Conservation (phyloP, 2,329 filamentous ascomycete species). For the Hirsutella rhossiliensis region DNA sequence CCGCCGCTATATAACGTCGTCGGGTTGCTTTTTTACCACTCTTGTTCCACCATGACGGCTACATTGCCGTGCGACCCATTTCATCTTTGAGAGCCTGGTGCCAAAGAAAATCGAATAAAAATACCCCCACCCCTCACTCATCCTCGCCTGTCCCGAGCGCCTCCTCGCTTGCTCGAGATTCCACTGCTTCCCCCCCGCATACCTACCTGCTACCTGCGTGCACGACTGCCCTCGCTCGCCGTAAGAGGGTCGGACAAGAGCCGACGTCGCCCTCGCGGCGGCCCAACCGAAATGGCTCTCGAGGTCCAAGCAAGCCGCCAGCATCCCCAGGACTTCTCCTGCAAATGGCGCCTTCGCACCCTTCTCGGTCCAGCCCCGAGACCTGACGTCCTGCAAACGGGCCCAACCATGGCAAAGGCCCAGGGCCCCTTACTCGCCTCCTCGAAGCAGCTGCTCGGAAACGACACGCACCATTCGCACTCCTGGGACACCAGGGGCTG, state of each 20-base stretch:
- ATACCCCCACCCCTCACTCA: no score
- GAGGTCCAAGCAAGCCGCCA: neutral
- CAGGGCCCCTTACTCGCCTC: neutral
- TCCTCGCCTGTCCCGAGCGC: no score
- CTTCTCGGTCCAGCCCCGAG: neutral
- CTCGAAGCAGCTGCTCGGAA: neutral
- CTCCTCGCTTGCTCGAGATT: no score
- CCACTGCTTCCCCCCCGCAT: no score
- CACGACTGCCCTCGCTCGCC: no score
- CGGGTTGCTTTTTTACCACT: neutral
- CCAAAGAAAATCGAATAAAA: neutral
- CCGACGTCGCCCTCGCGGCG: neutral
- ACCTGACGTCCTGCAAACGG: neutral
- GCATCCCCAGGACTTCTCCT: neutral
- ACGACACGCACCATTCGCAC: neutral
- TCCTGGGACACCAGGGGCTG: neutral
- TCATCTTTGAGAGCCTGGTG: neutral
- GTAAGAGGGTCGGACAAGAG: no score
- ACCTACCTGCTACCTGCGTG: no score
- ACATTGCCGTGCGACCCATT: neutral
- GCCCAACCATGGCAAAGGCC: neutral
- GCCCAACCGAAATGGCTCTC: slow-evolving; percentile 1
- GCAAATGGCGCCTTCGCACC: neutral
- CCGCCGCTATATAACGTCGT: neutral
- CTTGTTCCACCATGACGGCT: neutral